phyloP scores from a whole-genome alignment of 306 rosid species.

The Ormosia emarginata region DNA sequence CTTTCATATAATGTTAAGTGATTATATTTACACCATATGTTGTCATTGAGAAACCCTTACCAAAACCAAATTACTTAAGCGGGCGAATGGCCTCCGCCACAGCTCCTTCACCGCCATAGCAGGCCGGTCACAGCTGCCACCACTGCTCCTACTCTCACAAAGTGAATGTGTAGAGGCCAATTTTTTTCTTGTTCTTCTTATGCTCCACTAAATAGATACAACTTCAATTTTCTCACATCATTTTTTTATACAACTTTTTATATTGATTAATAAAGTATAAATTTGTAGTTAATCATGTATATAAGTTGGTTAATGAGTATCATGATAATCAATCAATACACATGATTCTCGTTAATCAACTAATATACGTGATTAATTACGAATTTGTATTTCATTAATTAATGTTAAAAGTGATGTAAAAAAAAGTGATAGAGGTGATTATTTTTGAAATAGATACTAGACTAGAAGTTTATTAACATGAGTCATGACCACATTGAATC shows the following conservation, averaged over 20 bases:
- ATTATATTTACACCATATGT: conserved; percentile 36
- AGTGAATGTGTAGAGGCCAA: not conserved
- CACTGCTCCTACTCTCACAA: not conserved
- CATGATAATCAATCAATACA: too few species aligned
- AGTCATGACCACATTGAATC: conserved; percentile 59
- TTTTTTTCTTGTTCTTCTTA: not conserved
- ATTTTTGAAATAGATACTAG: not conserved
- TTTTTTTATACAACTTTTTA: too few species aligned
- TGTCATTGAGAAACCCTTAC: not conserved
- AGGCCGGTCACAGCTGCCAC: not conserved
- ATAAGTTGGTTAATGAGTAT: too few species aligned
- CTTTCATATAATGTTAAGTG: conserved; percentile 8
- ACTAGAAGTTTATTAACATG: conserved; percentile 12
- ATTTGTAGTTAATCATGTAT: too few species aligned
- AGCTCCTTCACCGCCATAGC: conserved; percentile 31
- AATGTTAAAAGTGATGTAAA: too few species aligned
- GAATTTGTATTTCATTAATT: too few species aligned
- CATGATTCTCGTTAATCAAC: too few species aligned
- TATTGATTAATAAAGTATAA: too few species aligned
- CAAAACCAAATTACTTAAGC: conserved; percentile 30
- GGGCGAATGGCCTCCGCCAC: conserved; percentile 62
- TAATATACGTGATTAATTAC: too few species aligned
- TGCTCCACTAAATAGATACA: not conserved
- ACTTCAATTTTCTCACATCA: too few species aligned
- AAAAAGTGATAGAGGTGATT: too few species aligned